Evolutionary conservation across 2,329 filamentous ascomycete genomes (phyloP), one percentile per base, ranked within the genome.

Genomic region (Laburnicola sp.): DNA sequence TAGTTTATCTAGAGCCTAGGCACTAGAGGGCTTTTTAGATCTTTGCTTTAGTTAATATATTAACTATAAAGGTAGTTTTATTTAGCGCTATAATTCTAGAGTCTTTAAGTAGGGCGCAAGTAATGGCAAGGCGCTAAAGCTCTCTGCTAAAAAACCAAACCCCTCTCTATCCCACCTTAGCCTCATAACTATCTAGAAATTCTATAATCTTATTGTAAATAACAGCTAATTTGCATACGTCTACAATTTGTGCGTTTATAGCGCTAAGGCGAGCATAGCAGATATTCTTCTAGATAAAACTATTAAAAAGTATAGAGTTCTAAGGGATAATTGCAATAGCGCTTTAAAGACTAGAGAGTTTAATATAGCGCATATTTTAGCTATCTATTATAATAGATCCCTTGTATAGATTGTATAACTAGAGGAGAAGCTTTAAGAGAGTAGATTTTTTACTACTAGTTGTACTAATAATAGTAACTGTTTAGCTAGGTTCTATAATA

Each of bases 21-120:
- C 73, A 73, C 45, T 74, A 73, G 23, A 87, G 76, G 0, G 83
- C 83, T 10, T 79, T 73, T 59, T 86, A 83, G 30, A 86, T 86
- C 59, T 82, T 80, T 49, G 82, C 78, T 66, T 87, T 84, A 0
- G 83, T 86, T 0, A 77, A 78, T 37, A 87, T 84, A 54, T 92
- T 86, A 82, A 95, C 89, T 43, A 89, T 88, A 46, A 87, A 89
- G 55, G 92, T 94, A 0, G 90, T 86, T 74, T 96, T 91, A 63
- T 96, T 91, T 1, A 95, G 80, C 9, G 95, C 85, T 4, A 95
- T 79, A 37, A 95, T 80, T 60, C 91, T 87, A 0, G 88, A 86
- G 52, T 82, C 81, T 72, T 91, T 91, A 67, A 93, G 82, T 45
- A 91, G 77, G 8, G 89, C 86, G 2, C 89, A 82, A 16, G 84